phyloP scores from a whole-genome alignment of 2,329 filamentous ascomycete genomes.

The Paraphaeosphaeria minitans region DNA sequence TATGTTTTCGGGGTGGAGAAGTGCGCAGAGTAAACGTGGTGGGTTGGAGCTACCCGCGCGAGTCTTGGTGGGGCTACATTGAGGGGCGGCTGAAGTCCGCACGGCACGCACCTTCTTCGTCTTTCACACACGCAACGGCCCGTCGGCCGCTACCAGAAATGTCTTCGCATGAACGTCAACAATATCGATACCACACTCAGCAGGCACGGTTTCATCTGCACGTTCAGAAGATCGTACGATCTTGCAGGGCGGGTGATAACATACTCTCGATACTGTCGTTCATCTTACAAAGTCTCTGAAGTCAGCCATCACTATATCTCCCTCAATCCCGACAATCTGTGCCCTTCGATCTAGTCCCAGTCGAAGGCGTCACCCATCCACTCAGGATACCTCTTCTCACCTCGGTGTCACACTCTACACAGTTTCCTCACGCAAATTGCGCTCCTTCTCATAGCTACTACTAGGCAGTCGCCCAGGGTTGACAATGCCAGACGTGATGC shows the following conservation, averaged over 20 bases:
- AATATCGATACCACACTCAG: too few relatives aligned
- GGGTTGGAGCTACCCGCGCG: neutral
- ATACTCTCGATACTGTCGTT: neutral
- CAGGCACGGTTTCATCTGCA: too few relatives aligned
- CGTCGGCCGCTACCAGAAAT: neutral
- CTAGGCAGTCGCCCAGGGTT: slow-evolving; percentile 3
- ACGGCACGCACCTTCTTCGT: slow-evolving; percentile 1
- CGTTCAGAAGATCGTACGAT: too few relatives aligned
- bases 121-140: neutral
- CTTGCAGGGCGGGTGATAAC: too few relatives aligned
- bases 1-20: neutral
- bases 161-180: too few relatives aligned
- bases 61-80: neutral
- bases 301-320: neutral
- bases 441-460: neutral
- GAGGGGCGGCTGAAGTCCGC: neutral
- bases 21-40: neutral
- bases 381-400: neutral
- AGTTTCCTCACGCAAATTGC: neutral
- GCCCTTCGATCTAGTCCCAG: neutral
- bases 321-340: neutral
- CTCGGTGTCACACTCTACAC: neutral
- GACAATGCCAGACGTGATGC: slow-evolving; percentile 23
- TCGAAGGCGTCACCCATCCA: neutral
- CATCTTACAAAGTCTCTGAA: neutral